Percentiles rank a stretch among this genome's conserved stretches.
Evolutionary conservation across 2,329 filamentous ascomycete species (phyloP).

Genomic region (Beauveria sp.): DNA sequence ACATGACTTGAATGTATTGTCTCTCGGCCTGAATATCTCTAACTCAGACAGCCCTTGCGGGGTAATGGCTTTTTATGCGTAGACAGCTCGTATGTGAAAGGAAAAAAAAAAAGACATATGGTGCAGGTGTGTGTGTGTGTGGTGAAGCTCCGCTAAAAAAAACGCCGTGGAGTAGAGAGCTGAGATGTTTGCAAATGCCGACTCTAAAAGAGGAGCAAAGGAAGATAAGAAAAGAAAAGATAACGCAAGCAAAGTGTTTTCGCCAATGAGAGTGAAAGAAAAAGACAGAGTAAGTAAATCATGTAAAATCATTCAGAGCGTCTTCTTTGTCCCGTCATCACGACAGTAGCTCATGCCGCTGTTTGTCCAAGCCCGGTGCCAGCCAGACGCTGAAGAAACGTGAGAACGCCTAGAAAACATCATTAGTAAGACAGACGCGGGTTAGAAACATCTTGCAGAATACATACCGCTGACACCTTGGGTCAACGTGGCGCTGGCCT

Average conservation of each 20-base stretch:
- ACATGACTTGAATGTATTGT: no score
- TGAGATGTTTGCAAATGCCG: constrained; percentile 1
- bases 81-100: no score
- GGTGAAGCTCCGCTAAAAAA: background rate
- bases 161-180: constrained; percentile 1
- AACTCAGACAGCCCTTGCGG: no score
- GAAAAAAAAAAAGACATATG: no score
- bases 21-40: no score
- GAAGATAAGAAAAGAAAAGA: constrained; percentile 5
- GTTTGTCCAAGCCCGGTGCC: background rate
- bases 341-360: background rate
- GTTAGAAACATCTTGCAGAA: background rate
- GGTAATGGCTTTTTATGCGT: no score
- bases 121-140: background rate
- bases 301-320: background rate
- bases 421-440: background rate
- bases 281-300: background rate
- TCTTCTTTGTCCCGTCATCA: background rate
- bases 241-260: background rate
- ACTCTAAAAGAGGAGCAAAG: background rate
- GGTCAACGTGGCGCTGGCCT: constrained; percentile 76
- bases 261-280: background rate
- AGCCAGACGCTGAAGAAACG: constrained; percentile 24
- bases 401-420: constrained; percentile 16
- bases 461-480: constrained; percentile 83